phyloP scores from a whole-genome alignment of 2,329 filamentous ascomycete genomes.

The Dothistroma septosporum region DNA sequence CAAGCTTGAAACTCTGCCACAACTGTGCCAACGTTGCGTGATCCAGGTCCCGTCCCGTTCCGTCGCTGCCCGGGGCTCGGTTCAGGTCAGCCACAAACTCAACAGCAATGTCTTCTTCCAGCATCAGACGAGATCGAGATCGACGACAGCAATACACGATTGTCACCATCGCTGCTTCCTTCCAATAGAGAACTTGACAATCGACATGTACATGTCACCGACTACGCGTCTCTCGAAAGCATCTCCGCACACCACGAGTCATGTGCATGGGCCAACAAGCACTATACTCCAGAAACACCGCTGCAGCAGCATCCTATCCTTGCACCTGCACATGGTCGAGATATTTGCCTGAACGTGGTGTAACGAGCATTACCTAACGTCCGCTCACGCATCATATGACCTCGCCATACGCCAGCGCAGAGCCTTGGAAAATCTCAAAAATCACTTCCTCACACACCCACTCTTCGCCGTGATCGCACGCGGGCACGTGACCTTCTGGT shows the following conservation, averaged over 20 bases:
- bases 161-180: not conserved
- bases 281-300: not conserved
- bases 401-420: not conserved
- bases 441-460: not conserved
- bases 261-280: not conserved
- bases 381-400: no score
- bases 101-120: not conserved
- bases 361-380: not conserved
- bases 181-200: not conserved
- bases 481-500: slow-evolving; percentile 1
- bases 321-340: not conserved
- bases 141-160: not conserved
- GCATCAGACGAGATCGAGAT: not conserved
- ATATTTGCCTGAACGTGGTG: not conserved
- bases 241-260: not conserved
- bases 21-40: no score
- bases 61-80: no score
- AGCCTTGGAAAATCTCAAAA: not conserved
- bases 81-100: not conserved
- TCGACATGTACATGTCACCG: not conserved
- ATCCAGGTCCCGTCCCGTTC: no score
- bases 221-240: not conserved
- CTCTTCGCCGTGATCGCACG: slow-evolving; percentile 2
- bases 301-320: not conserved
- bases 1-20: not conserved